These are phyloP conservation scores for Gentiana dahurica DNA, from an alignment of 257 asterid species.

Conservation along the genomic window DNA sequence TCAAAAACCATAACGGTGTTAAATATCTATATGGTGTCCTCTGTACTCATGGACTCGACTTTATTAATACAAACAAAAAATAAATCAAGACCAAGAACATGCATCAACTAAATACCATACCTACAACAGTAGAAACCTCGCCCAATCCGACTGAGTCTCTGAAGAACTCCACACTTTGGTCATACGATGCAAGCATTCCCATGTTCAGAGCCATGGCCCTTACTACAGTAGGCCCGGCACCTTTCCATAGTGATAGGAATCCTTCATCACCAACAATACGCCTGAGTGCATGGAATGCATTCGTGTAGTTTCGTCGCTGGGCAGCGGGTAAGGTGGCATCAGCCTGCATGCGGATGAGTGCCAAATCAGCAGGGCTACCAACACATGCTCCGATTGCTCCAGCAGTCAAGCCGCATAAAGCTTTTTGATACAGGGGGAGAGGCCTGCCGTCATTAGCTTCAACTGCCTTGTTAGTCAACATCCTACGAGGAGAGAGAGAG, in stretches of 20 bases:
- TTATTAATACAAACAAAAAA: not conserved
- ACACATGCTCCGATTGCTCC: constrained; percentile 93
- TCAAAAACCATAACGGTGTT: no score
- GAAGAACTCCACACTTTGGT: constrained; percentile 78
- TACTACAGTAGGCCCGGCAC: constrained; percentile 97
- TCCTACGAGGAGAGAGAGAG: constrained; percentile 25
- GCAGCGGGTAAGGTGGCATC: constrained; percentile 87
- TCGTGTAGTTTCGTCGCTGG: constrained; percentile 74
- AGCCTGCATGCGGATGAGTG: constrained; percentile 98
- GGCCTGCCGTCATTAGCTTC: constrained; percentile 95
- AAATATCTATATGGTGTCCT: no score
- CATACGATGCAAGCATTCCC: constrained; percentile 99
- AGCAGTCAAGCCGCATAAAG: constrained; percentile 90
- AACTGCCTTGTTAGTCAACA: constrained; percentile 74
- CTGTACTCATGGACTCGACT: no score
- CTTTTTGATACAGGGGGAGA: constrained; percentile 86
- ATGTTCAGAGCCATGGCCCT: constrained; percentile 98
- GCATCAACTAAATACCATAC: constrained; percentile 24
- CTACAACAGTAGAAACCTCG: constrained; percentile 67
- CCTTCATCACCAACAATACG: constrained; percentile 84
- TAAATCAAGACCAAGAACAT: no score
- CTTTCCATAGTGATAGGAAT: constrained; percentile 88
- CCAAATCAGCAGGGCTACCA: constrained; percentile 95
- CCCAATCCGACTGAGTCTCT: constrained; percentile 62
- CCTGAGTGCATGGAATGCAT: constrained; percentile 78